These are phyloP conservation scores for Pyrus betulifolia DNA, from an alignment of 306 rosid species.

Conservation along the genomic window DNA sequence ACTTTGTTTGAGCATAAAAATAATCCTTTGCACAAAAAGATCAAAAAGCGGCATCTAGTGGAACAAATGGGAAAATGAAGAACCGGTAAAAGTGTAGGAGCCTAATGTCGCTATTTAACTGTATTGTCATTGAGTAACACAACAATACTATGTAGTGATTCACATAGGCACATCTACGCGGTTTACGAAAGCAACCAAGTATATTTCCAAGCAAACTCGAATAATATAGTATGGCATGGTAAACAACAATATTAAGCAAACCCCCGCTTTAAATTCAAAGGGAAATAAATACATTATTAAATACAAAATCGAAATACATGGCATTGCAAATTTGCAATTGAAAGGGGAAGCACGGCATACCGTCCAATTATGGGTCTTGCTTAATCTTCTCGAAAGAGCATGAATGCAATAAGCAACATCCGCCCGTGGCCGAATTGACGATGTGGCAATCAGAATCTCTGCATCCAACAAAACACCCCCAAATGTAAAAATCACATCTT, in stretches of 20 bases:
- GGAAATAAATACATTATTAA: not conserved
- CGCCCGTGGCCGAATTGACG: slow-evolving; percentile 85
- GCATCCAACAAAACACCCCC: slow-evolving; percentile 5
- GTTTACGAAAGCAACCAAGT: not conserved
- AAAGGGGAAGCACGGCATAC: slow-evolving; percentile 24
- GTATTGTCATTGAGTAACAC: not conserved
- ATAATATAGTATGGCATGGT: not conserved
- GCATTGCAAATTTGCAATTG: not conserved
- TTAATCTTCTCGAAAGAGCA: slow-evolving; percentile 77
- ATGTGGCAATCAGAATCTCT: slow-evolving; percentile 67
- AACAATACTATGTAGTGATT: not conserved
- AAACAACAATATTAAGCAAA: not conserved
- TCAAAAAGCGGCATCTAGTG: not conserved
- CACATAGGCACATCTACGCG: not conserved
- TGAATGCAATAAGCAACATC: slow-evolving; percentile 98
- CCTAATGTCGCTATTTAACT: not conserved
- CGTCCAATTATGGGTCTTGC: slow-evolving; percentile 98
- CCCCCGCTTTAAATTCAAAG: not conserved
- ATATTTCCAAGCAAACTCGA: not conserved
- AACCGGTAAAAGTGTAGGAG: not conserved
- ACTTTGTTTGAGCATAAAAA: not conserved
- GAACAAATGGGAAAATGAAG: not conserved
- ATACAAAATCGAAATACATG: not conserved
- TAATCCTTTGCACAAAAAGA: not conserved
- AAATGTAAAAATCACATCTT: not conserved